Conservation (phyloP, 176 grass and related monocot genomes). For the Triticum timopheevii region DNA sequence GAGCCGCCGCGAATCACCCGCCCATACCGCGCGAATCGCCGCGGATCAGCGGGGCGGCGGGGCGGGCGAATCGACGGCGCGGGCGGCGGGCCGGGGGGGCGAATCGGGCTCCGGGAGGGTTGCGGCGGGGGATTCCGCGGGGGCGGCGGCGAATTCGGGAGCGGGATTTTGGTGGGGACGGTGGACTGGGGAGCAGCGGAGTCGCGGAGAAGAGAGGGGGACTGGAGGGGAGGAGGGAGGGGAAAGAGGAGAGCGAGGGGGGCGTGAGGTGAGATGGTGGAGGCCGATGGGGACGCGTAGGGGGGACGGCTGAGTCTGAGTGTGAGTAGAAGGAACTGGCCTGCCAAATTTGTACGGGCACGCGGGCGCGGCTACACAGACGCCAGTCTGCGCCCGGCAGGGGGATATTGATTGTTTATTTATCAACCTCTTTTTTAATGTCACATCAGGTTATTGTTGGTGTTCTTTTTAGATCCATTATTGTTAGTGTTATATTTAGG, state of each 20-base stretch:
- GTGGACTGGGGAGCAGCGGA: constrained; percentile 17
- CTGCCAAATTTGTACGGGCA: constrained; percentile 28
- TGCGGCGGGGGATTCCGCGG: neutral
- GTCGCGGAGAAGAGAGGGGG: neutral
- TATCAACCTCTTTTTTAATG: neutral
- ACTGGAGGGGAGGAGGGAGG: constrained; percentile 5
- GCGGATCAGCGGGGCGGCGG: neutral
- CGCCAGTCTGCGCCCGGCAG: neutral
- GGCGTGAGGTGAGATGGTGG: neutral
- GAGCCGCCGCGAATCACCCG: neutral
- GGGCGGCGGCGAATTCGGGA: constrained; percentile 14
- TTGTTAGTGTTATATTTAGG: too few species aligned
- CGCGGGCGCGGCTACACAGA: constrained; percentile 29
- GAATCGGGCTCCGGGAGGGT: constrained; percentile 24
- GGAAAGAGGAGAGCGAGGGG: constrained; percentile 31
- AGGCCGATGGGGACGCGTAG: constrained; percentile 45
- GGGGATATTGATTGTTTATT: neutral
- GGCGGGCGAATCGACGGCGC: neutral
- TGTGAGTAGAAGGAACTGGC: neutral
- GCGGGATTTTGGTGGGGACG: constrained; percentile 37
- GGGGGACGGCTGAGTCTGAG: neutral
- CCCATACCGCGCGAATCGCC: neutral
- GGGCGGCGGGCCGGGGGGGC: neutral
- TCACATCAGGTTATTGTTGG: neutral
- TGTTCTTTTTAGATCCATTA: neutral